Base-by-base conservation (phyloP, 2,329 filamentous ascomycete genomes). In the Thelonectria rubi region DNA sequence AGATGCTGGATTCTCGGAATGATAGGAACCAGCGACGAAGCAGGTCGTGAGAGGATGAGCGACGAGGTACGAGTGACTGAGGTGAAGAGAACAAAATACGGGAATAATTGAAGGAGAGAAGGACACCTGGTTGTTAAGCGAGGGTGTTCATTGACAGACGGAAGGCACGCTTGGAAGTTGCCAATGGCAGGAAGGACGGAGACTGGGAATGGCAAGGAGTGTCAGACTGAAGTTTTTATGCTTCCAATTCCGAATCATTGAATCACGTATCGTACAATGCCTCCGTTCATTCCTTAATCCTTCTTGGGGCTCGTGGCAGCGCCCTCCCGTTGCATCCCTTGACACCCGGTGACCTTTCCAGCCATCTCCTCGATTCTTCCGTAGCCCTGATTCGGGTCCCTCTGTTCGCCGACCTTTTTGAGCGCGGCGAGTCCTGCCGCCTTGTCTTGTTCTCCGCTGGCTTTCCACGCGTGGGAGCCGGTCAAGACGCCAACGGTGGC, bases 321-420 rank as follows among this genome's bases (percentile, higher is more conserved):
- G 0, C 88, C 88, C 74, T 90, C 88, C 56, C 82, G 81, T 75
- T 85, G 78, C 89, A 92, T 91, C 0, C 89, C 89, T 74, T 89
- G 86, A 66, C 89, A 92, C 0, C 89, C 89, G 0, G 86, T 83
- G 1, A 84, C 76, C 70, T 84, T 86, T 6, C 89, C 89, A 0
- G 87, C 85, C 49, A 88, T 72, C 78, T 91, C 85, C 73, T 92
- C 89, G 3, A 81, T 80, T 69, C 84, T 86, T 37, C 89, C 89
- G 56, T 83, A 87, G 0, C 88, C 88, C 45, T 84, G 78, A 6
- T 74, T 71, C 1, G 83, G 73, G 66, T 91, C 86, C 20, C 88
- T 81, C 55, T 82, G 76, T 66, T 86, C 82, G 60, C 81, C 79
- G 1, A 86, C 88, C 9, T 80, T 77, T 76, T 89, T 88, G 86